A percentile compares a stretch with the other conserved stretches of the same genome.
Evolutionary conservation across 176 grass and related monocot genomes (phyloP).

Genomic region (Elaeis guineensis): DNA sequence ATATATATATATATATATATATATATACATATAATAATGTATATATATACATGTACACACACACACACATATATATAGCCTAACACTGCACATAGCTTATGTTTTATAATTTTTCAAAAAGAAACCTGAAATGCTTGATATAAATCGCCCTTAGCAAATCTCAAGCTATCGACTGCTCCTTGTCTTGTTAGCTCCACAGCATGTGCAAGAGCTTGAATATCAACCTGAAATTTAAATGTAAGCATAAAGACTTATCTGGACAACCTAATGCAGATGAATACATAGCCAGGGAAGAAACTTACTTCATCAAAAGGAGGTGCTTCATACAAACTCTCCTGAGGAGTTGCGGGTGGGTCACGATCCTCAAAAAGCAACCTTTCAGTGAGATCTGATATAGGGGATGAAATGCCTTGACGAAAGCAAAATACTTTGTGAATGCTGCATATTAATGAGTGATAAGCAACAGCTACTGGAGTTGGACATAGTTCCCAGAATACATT

Average conservation of each 20-base stretch:
- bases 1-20: too few relatives aligned
- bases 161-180: slow-evolving; percentile 91
- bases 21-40: too few relatives aligned
- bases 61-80: too few relatives aligned
- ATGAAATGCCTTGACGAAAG: slow-evolving; percentile 71
- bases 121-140: slow-evolving; percentile 89
- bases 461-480: slow-evolving; percentile 1
- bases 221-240: slow-evolving; percentile 51
- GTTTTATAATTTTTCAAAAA: too few relatives aligned
- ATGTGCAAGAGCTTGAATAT: slow-evolving; percentile 95
- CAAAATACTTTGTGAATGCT: slow-evolving; percentile 94
- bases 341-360: slow-evolving; percentile 64
- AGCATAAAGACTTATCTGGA: slow-evolving; percentile 28
- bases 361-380: slow-evolving; percentile 82
- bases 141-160: slow-evolving; percentile 94
- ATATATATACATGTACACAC: too few relatives aligned
- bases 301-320: slow-evolving; percentile 92
- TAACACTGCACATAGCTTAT: too few relatives aligned
- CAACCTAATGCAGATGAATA: slow-evolving; percentile 10
- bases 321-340: slow-evolving; percentile 66
- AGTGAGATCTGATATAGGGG: slow-evolving; percentile 84
- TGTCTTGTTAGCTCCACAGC: slow-evolving; percentile 97
- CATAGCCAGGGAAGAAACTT: slow-evolving; percentile 23
- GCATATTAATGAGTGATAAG: slow-evolving; percentile 32
- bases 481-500: slow-evolving; percentile 6